Evolutionary conservation across 768 basidiomycete species (phyloP).

Genomic region (Tulasnella sp.): DNA sequence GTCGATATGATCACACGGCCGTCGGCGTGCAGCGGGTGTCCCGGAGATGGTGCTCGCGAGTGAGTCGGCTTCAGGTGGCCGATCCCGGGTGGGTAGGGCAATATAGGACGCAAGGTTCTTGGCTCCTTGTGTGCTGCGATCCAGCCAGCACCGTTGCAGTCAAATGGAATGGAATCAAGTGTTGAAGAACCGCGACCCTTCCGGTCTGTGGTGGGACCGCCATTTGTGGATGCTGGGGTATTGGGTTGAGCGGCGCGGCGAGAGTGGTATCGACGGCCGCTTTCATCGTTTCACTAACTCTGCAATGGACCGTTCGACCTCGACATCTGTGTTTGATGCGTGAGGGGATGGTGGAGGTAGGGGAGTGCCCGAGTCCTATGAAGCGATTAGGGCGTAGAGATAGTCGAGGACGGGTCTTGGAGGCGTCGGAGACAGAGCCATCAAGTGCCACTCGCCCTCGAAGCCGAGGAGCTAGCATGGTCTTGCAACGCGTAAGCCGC

Average conservation of each 20-base stretch:
- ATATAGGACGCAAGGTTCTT: too few species aligned
- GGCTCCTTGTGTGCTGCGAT: background rate
- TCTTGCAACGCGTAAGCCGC: too few species aligned
- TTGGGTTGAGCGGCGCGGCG: background rate
- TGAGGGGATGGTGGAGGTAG: slow-evolving; percentile 25
- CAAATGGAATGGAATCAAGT: slow-evolving; percentile 33
- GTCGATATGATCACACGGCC: slow-evolving; percentile 54
- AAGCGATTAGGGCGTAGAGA: slow-evolving; percentile 50
- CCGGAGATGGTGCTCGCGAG: slow-evolving; percentile 14
- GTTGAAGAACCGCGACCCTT: background rate
- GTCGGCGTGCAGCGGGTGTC: slow-evolving; percentile 39
- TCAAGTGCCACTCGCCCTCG: too few species aligned
- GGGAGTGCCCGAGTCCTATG: slow-evolving; percentile 44
- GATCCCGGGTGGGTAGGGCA: slow-evolving; percentile 50
- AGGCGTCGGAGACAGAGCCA: too few species aligned
- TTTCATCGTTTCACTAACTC: slow-evolving; percentile 48
- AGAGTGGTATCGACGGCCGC: slow-evolving; percentile 39
- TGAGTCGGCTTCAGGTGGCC: slow-evolving; percentile 3
- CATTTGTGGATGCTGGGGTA: background rate
- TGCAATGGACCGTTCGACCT: slow-evolving; percentile 46
- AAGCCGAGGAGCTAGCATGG: too few species aligned
- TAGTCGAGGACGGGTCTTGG: too few species aligned
- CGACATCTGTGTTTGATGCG: slow-evolving; percentile 44
- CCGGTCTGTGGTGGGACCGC: background rate
- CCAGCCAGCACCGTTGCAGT: slow-evolving; percentile 44